A percentile compares a stretch with the other conserved stretches of the same genome.
Evolutionary conservation across 495 filamentous ascomycete genomes (phyloP).

Genomic region (Margaritispora aquatica): DNA sequence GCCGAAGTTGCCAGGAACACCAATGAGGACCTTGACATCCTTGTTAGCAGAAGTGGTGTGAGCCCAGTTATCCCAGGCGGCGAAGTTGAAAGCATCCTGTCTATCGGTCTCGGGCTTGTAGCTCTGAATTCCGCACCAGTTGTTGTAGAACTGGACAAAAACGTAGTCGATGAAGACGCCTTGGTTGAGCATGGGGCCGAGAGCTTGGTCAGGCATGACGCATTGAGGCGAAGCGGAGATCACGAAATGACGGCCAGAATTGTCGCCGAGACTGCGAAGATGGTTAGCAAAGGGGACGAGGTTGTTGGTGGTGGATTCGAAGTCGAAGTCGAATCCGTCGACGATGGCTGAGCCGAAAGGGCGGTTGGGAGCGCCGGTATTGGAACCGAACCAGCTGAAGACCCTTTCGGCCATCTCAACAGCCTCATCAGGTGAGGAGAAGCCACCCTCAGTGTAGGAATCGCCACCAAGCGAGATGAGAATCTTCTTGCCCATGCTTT

Average conservation of each 20-base stretch:
- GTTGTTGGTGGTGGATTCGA: slow-evolving; percentile 38
- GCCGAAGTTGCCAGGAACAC: slow-evolving; percentile 54
- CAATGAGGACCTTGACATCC: slow-evolving; percentile 59
- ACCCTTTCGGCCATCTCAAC: slow-evolving; percentile 53
- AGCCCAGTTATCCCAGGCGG: slow-evolving; percentile 67
- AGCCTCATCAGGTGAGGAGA: slow-evolving; percentile 37
- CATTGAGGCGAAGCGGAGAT: slow-evolving; percentile 54
- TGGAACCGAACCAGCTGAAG: slow-evolving; percentile 59
- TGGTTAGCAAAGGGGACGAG: slow-evolving; percentile 40
- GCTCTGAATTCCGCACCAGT: slow-evolving; percentile 51
- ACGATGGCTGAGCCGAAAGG: slow-evolving; percentile 44
- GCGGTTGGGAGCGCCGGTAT: slow-evolving; percentile 30
- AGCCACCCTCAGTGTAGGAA: slow-evolving; percentile 30
- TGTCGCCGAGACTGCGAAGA: slow-evolving; percentile 43
- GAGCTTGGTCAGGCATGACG: slow-evolving; percentile 46
- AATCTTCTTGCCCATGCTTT: slow-evolving; percentile 53
- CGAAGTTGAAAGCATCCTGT: slow-evolving; percentile 61
- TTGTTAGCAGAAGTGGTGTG: slow-evolving; percentile 52
- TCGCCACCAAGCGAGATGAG: slow-evolving; percentile 57
- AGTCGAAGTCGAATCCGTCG: slow-evolving; percentile 57
- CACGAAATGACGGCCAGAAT: slow-evolving; percentile 39
- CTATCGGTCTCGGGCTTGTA: slow-evolving; percentile 37
- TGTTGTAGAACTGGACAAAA: slow-evolving; percentile 60
- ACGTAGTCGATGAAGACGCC: slow-evolving; percentile 52
- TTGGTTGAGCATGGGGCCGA: slow-evolving; percentile 46